Conservation (phyloP, 768 basidiomycete species). For the Lactarius psammicola region DNA sequence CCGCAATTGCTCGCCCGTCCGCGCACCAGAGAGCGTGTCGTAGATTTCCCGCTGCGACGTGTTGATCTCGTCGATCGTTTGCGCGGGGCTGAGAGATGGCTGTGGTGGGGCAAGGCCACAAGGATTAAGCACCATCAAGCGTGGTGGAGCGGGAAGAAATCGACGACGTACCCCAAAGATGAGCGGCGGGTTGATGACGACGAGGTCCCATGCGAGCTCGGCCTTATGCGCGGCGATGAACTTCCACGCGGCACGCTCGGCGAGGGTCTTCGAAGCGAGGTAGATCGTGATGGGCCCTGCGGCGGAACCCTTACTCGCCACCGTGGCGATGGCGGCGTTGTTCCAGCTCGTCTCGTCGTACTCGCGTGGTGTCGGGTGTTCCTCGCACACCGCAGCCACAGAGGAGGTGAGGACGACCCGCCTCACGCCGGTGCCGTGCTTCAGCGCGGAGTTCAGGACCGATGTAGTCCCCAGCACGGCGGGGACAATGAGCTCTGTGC, state of each 20-base stretch:
- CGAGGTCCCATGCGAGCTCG: slow-evolving; percentile 50
- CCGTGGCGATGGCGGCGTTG: slow-evolving; percentile 42
- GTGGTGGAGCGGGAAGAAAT: not conserved
- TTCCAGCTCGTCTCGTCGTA: slow-evolving; percentile 49
- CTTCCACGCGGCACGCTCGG: slow-evolving; percentile 59
- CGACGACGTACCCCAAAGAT: slow-evolving; percentile 18
- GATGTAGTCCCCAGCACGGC: slow-evolving; percentile 70
- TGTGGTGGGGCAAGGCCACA: slow-evolving; percentile 13
- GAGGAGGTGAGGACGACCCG: slow-evolving; percentile 66
- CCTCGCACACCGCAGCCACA: slow-evolving; percentile 44
- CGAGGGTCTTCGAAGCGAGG: slow-evolving; percentile 54
- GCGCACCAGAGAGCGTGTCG: slow-evolving; percentile 11
- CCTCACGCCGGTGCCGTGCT: slow-evolving; percentile 54
- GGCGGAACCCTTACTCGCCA: slow-evolving; percentile 49
- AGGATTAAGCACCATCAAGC: not conserved
- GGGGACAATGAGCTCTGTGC: slow-evolving; percentile 59
- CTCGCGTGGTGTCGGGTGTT: slow-evolving; percentile 29
- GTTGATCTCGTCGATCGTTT: slow-evolving; percentile 19
- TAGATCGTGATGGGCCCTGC: slow-evolving; percentile 47
- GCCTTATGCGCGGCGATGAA: slow-evolving; percentile 45
- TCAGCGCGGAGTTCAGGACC: slow-evolving; percentile 57
- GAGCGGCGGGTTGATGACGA: slow-evolving; percentile 53
- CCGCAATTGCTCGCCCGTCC: slow-evolving; percentile 2
- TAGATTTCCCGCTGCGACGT: slow-evolving; percentile 22
- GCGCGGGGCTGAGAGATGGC: slow-evolving; percentile 33